These are phyloP conservation scores for Silene conica DNA, from an alignment of 148 eudicot species.

Conservation along the genomic window DNA sequence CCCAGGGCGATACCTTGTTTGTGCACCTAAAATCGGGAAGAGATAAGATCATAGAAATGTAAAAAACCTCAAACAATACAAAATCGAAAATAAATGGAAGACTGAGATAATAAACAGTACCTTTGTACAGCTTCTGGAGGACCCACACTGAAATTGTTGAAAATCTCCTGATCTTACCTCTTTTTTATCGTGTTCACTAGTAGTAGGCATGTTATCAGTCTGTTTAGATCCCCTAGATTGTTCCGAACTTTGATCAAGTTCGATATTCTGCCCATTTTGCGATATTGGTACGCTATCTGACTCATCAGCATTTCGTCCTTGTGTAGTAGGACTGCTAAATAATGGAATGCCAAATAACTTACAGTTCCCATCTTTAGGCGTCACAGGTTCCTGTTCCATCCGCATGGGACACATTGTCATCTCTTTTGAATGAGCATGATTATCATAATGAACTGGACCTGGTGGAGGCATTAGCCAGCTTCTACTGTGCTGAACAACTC, in stretches of 20 bases:
- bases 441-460: slow-evolving; percentile 41
- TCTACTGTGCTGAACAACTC: slow-evolving; percentile 45
- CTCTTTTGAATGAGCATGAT: slow-evolving; percentile 47
- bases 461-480: slow-evolving; percentile 69
- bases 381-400: slow-evolving; percentile 37
- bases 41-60: slow-evolving; percentile 1
- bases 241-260: slow-evolving; percentile 46
- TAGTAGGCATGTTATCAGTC: slow-evolving; percentile 32
- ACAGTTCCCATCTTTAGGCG: slow-evolving; percentile 62
- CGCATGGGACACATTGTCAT: slow-evolving; percentile 25
- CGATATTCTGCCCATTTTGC: slow-evolving; percentile 34
- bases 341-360: slow-evolving; percentile 88
- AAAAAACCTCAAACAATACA: no score
- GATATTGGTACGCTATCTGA: slow-evolving; percentile 27
- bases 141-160: slow-evolving; percentile 54
- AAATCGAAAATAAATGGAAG: no score
- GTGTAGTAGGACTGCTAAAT: slow-evolving; percentile 33
- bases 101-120: slow-evolving; percentile 30
- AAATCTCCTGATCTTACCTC: slow-evolving; percentile 32
- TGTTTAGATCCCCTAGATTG: slow-evolving; percentile 44
- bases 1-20: slow-evolving; percentile 96
- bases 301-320: slow-evolving; percentile 31
- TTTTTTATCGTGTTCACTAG: slow-evolving; percentile 48
- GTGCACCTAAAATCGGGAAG: slow-evolving; percentile 59
- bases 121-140: slow-evolving; percentile 94